Evolutionary conservation across 169 alveolate species (phyloP).

Genomic region (Miamiensis avidus): DNA sequence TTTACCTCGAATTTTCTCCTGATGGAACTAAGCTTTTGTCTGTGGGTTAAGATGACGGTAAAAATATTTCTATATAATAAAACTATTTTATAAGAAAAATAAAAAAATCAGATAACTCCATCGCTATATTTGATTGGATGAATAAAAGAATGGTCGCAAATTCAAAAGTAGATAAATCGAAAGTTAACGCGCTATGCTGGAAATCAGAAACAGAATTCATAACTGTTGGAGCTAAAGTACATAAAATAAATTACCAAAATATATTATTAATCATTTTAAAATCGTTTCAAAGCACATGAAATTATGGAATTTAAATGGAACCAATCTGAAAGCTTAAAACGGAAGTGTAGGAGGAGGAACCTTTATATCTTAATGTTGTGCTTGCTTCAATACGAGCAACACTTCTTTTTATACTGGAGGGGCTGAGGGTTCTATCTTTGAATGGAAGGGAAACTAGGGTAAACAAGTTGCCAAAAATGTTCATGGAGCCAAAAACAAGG

Average conservation of each 20-base stretch:
- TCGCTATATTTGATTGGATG: conserved; percentile 82
- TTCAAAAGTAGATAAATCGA: conserved; percentile 78
- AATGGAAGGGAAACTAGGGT: conserved; percentile 52
- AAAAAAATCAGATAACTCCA: conserved; percentile 58
- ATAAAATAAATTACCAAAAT: background rate
- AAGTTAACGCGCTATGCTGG: conserved; percentile 79
- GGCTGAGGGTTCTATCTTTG: conserved; percentile 53
- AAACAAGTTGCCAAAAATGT: conserved; percentile 40
- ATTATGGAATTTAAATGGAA: conserved; percentile 79
- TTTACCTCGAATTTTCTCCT: conserved; percentile 79
- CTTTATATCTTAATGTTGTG: conserved; percentile 70
- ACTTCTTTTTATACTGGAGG: conserved; percentile 63
- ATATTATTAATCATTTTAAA: too few relatives aligned
- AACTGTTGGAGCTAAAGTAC: conserved; percentile 70
- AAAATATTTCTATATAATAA: too few relatives aligned
- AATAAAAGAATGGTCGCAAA: conserved; percentile 54
- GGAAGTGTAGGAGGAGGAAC: conserved; percentile 76
- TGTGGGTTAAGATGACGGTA: conserved; percentile 81
- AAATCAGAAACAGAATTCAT: conserved; percentile 74
- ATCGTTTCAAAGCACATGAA: conserved; percentile 60
- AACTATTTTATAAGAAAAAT: too few relatives aligned
- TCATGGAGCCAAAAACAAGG: conserved; percentile 67
- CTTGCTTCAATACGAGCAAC: conserved; percentile 52
- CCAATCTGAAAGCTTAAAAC: conserved; percentile 60
- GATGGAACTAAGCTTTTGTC: conserved; percentile 72